These are phyloP conservation scores for Trypanosoma lewisi DNA, from an alignment of 208 protist genomes.

Conservation along the genomic window DNA sequence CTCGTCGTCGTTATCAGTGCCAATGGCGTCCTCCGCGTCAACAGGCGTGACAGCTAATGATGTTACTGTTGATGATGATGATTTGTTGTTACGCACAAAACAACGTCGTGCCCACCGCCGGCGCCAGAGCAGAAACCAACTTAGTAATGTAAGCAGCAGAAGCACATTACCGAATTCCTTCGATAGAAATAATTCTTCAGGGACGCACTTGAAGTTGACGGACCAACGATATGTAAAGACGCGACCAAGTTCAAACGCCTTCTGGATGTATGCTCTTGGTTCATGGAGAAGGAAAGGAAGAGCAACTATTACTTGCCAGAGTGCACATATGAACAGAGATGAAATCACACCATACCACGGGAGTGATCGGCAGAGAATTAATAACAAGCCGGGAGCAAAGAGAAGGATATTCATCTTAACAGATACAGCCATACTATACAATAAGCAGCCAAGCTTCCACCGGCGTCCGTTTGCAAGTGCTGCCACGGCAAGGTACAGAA, in stretches of 20 bases:
- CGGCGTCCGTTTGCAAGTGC: constrained; percentile 35
- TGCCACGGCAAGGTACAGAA: constrained; percentile 66
- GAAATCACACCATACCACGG: constrained; percentile 56
- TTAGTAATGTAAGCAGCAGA: constrained; percentile 39
- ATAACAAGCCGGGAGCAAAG: constrained; percentile 86
- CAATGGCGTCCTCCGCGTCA: constrained; percentile 3
- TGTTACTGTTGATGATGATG: background rate
- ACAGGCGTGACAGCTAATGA: no score
- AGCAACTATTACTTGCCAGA: constrained; percentile 62
- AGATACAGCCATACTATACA: constrained; percentile 86
- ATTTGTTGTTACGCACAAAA: constrained; percentile 7
- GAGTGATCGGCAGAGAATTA: constrained; percentile 52
- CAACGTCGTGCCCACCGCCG: constrained; percentile 43
- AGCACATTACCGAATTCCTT: constrained; percentile 43
- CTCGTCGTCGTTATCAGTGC: constrained; percentile 10
- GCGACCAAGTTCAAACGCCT: constrained; percentile 65
- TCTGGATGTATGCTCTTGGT: constrained; percentile 42
- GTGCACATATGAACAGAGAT: constrained; percentile 47
- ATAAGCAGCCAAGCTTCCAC: constrained; percentile 63
- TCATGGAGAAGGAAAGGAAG: constrained; percentile 62
- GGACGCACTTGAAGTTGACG: constrained; percentile 80
- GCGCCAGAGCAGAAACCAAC: constrained; percentile 59
- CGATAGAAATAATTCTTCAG: constrained; percentile 45
- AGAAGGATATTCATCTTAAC: constrained; percentile 97
- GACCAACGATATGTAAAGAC: constrained; percentile 72